Evolutionary conservation across 2,329 filamentous ascomycete species (phyloP), one percentile per base, ranked within the genome.

Genomic region (Calonectria montana): DNA sequence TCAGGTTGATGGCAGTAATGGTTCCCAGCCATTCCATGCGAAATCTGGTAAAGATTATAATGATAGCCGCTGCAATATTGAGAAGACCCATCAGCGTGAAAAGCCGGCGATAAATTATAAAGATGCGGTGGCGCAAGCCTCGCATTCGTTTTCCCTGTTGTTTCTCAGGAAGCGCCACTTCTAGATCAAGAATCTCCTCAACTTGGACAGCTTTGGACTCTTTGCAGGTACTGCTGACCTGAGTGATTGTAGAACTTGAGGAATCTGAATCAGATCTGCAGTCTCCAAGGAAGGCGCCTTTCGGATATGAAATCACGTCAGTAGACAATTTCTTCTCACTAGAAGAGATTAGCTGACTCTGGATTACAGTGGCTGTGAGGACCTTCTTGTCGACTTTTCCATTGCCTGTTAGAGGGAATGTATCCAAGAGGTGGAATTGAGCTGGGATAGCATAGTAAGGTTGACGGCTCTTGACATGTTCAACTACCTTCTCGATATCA

Each of bases 401-500:
- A 71, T 91, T 91, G 18, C 83, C 72, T 0, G 89, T 91, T 53
- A 88, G 82, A 0, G 88, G 87, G n/a, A 91, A 83, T 0, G 77
- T 77, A 0, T 81, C 77, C 2, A 88, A 77, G 25, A 83, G 81
- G 29, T 86, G 82, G 76, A 87, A 86, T 35, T 81, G 77, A 0
- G 84, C 83, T 0, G 89, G 89, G 13, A 89, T 83, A 1, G 88
- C 88, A 76, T 91, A 90, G 76, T 90, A 91, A 0, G 89, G 88
- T 48, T 90, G 84, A 1, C 83, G 81, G 21, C 81, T 78, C 67
- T 84, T 81, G 9, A 87, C 82, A 63, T 86, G 82, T 2, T 79
- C 76, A 45, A 84, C 77, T 15, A 90, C 79, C 2, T 80, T 79
- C 2, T 79, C 78, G 67, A 82, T 68, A 72, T 84, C 76, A 64